Evolutionary conservation across 139 green algal species (phyloP), one percentile per base, ranked within the genome.

Genomic region (Ulvella scutata): DNA sequence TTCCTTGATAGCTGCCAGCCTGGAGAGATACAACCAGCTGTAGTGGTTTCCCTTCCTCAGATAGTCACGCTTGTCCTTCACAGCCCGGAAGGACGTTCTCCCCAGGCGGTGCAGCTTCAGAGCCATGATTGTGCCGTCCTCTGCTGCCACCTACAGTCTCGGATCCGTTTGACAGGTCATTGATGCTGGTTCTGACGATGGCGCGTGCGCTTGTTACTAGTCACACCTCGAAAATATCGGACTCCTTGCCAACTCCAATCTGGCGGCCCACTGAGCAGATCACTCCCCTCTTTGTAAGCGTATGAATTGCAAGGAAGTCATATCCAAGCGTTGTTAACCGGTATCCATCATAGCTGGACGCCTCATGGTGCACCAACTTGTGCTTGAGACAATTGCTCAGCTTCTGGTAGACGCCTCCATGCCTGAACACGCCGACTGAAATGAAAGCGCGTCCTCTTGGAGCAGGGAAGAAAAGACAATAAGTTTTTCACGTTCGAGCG

Each of bases 231-330:
- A 90, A 97, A 3, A 97, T 89, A 74, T 97, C 91, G 0, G 87
- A 92, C 84, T 99, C 95, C 81, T 99, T 99, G 37, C 95, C 95
- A 17, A 98, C 91, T 9, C 95, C 95, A 36, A 99, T 97, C 78
- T 94, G 89, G 4, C 91, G 82, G 35, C 95, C 95, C 13, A 99
- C 88, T 13, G 81, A 85, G 2, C 73, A 61, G 59, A 99, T 93
- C 28, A 86, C 75, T 3, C 95, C 94, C 0, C 92, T 81, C 2
- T 85, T 84, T 23, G 90, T 79, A 10, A 99, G 83, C 6, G 91
- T 82, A 13, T 92, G 87, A 51, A 99, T 90, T 6, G 95, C 95
- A 7, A 99, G 85, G 78, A 92, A 99, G 83, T 99, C 95, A 74
- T 98, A 98, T 20, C 95, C 95, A 78, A 97, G 81, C 38, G 88